A percentile compares a stretch with the other conserved stretches of the same genome.
Conservation (phyloP, 148 eudicot genomes). For the Nepenthes gracilis region DNA sequence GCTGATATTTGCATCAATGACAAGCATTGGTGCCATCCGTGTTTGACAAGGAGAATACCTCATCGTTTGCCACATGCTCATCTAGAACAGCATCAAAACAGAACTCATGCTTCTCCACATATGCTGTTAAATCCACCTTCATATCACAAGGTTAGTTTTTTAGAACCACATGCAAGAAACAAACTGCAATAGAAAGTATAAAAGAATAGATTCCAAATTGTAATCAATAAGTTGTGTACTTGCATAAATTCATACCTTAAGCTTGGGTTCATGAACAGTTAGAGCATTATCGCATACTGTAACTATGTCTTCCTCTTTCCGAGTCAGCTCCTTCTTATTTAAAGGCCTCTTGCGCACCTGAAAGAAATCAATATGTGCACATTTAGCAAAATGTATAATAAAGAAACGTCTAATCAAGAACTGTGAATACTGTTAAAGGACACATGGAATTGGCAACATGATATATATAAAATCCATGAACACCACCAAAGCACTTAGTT, state of each 20-base stretch:
- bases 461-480: too few relatives aligned
- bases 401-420: too few relatives aligned
- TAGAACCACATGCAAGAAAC: slow-evolving; percentile 1
- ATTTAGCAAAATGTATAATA: background rate
- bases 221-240: background rate
- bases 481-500: too few relatives aligned
- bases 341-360: slow-evolving; percentile 97
- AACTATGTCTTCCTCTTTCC: slow-evolving; percentile 92
- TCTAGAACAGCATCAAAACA: slow-evolving; percentile 96
- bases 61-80: slow-evolving; percentile 82
- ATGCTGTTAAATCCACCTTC: slow-evolving; percentile 97
- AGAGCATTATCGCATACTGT: slow-evolving; percentile 61
- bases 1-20: background rate
- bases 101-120: slow-evolving; percentile 96
- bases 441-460: too few relatives aligned
- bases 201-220: background rate
- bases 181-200: background rate
- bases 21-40: background rate
- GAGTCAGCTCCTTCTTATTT: slow-evolving; percentile 85
- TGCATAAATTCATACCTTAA: slow-evolving; percentile 48
- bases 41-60: slow-evolving; percentile 29
- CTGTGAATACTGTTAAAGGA: too few relatives aligned
- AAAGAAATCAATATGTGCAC: slow-evolving; percentile 2
- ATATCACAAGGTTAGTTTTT: slow-evolving; percentile 11
- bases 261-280: slow-evolving; percentile 86